phyloP scores from a whole-genome alignment of 495 filamentous ascomycete genomes.

The Sphaerosporella brunnea region DNA sequence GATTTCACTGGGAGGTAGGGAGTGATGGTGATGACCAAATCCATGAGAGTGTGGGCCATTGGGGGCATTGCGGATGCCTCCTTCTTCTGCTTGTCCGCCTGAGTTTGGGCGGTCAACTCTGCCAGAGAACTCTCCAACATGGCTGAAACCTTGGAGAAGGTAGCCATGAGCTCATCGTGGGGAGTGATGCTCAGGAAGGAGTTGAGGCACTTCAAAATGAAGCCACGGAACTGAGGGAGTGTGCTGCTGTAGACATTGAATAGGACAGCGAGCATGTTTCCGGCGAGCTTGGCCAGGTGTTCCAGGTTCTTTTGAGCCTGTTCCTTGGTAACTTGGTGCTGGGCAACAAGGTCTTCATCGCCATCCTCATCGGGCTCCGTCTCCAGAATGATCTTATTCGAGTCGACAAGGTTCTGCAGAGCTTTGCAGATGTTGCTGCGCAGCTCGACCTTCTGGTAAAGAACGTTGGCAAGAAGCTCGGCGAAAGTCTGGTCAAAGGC shows the following conservation, averaged over 20 bases:
- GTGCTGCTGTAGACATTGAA: slow-evolving; percentile 98
- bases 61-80: slow-evolving; percentile 60
- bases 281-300: slow-evolving; percentile 58
- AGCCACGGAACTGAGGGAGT: slow-evolving; percentile 74
- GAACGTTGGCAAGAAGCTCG: slow-evolving; percentile 71
- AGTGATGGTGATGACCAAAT: slow-evolving; percentile 85
- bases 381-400: slow-evolving; percentile 58
- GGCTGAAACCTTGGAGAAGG: slow-evolving; percentile 63
- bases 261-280: slow-evolving; percentile 78
- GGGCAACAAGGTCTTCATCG: slow-evolving; percentile 49
- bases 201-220: slow-evolving; percentile 83
- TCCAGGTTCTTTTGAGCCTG: slow-evolving; percentile 58
- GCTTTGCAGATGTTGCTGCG: slow-evolving; percentile 71
- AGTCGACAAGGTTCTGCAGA: slow-evolving; percentile 73
- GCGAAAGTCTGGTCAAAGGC: slow-evolving; percentile 81
- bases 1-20: slow-evolving; percentile 74
- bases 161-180: slow-evolving; percentile 60
- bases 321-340: slow-evolving; percentile 53
- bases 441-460: slow-evolving; percentile 81
- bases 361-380: slow-evolving; percentile 37
- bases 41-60: slow-evolving; percentile 88
- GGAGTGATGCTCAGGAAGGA: slow-evolving; percentile 78
- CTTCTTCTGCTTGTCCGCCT: slow-evolving; percentile 42
- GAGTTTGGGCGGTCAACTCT: slow-evolving; percentile 36
- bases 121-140: slow-evolving; percentile 63